These are phyloP conservation scores for Mrakia gelida DNA, from an alignment of 768 basidiomycete genomes.

Conservation along the genomic window DNA sequence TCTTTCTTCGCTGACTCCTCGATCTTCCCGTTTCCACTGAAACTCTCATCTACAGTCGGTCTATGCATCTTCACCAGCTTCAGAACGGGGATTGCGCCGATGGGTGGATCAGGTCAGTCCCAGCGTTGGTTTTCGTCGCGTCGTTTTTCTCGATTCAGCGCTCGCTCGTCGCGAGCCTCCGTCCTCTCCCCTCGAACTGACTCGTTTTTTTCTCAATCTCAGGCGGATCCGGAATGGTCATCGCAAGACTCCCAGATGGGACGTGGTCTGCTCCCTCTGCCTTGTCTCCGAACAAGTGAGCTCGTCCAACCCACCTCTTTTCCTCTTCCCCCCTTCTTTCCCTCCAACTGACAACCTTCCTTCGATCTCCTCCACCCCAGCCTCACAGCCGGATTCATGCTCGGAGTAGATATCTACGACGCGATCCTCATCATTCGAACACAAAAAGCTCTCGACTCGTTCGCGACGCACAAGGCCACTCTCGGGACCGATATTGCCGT, in stretches of 20 bases:
- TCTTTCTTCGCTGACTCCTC: not conserved
- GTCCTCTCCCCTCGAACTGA: too few species aligned
- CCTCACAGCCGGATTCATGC: slow-evolving; percentile 43
- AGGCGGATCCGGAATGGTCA: slow-evolving; percentile 43
- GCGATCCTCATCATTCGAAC: slow-evolving; percentile 44
- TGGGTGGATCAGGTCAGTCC: slow-evolving; percentile 40
- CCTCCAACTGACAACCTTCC: too few species aligned
- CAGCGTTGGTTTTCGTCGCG: too few species aligned
- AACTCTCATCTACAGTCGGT: slow-evolving; percentile 31
- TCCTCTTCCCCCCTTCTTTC: too few species aligned
- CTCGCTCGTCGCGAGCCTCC: too few species aligned
- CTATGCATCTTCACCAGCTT: slow-evolving; percentile 44
- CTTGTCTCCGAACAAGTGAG: slow-evolving; percentile 42
- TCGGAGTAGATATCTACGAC: slow-evolving; percentile 45
- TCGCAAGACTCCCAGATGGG: slow-evolving; percentile 44
- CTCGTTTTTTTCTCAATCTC: not conserved
- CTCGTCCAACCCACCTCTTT: not conserved
- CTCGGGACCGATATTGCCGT: slow-evolving; percentile 37
- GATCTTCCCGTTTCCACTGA: not conserved
- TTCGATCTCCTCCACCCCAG: not conserved
- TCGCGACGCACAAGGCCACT: slow-evolving; percentile 41
- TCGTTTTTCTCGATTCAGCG: not conserved
- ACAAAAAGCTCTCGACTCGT: slow-evolving; percentile 42
- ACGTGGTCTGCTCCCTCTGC: slow-evolving; percentile 45
- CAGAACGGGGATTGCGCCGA: slow-evolving; percentile 43